Base-by-base conservation (phyloP, 169 alveolate genomes). In the Plasmodium fragile region DNA sequence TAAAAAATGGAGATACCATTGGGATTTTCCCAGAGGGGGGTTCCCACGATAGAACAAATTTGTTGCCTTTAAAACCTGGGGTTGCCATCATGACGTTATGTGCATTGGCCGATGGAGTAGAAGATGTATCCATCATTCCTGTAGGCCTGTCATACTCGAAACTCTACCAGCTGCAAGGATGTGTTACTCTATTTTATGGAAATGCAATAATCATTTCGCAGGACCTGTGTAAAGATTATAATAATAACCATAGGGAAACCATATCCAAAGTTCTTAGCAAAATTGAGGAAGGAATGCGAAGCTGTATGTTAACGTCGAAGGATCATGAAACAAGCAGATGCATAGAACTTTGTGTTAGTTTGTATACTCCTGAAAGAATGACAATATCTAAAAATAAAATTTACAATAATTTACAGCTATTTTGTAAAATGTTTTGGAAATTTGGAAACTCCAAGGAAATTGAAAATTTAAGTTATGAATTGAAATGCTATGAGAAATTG, bases 21-120 rank as follows among this genome's bases (percentile, higher is more conserved):
- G 99, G 98, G 28, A 98, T 98, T 41, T 98, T 98, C 93, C 99
- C 99, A 36, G 99, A 98, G 87, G 99, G 99, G 4, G 99, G 99
- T 18, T 98, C 99, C 3, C 99, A 98, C 94, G 99, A 98, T 95
- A 92, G 98, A 45, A 97, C 99, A 30, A 98, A 98, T 70, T 94
- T 98, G 39, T 92, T 98, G 59, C 99, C 99, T 71, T 93, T 98
- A 78, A 98, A 98, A 95, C 99, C 99, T 43, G 99, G 99, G 32
- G 99, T 98, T 75, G 98, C 98, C 18, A 87, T 98, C 43, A 98
- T 98, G 98, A 98, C 99, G 11, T 93, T 98, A 59, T 97, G 97
- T 49, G 98, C 99, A 2, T 96, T 98, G 95, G 97, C 97, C 18
- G 99, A 98, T 80, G 98, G 98, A 30, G 98, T 98, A 3, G 98